Conservation (phyloP, 2,329 filamentous ascomycete species). For the Aphanocladium album region DNA sequence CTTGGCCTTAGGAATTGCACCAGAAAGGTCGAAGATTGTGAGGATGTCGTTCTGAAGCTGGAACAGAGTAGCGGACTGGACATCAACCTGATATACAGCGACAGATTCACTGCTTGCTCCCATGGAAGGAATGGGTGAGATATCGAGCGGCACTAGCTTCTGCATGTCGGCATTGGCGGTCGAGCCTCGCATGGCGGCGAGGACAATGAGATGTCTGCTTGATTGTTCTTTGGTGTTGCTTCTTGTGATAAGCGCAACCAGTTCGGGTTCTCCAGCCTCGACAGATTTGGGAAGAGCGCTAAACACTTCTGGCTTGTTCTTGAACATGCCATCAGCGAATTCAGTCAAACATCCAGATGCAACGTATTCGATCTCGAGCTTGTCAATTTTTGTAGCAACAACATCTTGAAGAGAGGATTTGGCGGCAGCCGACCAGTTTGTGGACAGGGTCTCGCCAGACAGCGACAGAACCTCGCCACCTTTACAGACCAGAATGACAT, state of each 20-base stretch:
- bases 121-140: constrained; percentile 31
- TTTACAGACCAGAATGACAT: constrained; percentile 52
- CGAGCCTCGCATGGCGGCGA: constrained; percentile 27
- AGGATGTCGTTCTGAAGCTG: constrained; percentile 51
- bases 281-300: constrained; percentile 46
- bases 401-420: constrained; percentile 31
- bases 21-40: constrained; percentile 58
- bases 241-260: constrained; percentile 48
- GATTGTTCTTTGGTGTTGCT: constrained; percentile 26
- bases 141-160: constrained; percentile 35
- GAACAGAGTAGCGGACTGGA: constrained; percentile 58
- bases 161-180: constrained; percentile 26
- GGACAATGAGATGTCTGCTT: constrained; percentile 27
- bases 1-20: constrained; percentile 55
- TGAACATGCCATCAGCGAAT: constrained; percentile 50
- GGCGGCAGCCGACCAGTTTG: constrained; percentile 32
- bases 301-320: constrained; percentile 47
- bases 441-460: constrained; percentile 44
- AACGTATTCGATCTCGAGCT: constrained; percentile 46
- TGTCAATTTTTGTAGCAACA: constrained; percentile 26
- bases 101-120: constrained; percentile 15
- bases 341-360: constrained; percentile 42
- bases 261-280: constrained; percentile 40
- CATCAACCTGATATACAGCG: constrained; percentile 51
- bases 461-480: constrained; percentile 59